phyloP scores from a whole-genome alignment of 495 filamentous ascomycete species.

The Penicillium tannophilum region DNA sequence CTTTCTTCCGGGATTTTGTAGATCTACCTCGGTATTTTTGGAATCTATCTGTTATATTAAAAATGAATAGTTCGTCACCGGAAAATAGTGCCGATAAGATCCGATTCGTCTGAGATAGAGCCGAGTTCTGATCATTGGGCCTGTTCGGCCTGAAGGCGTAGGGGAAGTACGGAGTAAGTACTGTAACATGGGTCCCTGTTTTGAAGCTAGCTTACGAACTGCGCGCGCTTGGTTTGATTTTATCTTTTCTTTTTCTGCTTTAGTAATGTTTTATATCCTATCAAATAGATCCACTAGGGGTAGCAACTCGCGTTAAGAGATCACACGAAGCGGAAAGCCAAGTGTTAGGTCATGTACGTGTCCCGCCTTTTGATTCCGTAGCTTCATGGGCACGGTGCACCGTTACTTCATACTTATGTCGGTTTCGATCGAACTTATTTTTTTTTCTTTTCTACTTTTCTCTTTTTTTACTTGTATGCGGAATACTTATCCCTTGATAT shows the following conservation, averaged over 20 bases:
- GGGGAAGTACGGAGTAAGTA: no score
- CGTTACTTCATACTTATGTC: conserved; percentile 1
- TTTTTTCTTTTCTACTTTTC: conserved; percentile 2
- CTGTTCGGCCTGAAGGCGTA: neutral
- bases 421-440: neutral
- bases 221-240: neutral
- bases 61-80: no score
- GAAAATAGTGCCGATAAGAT: neutral
- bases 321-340: no score
- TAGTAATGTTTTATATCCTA: neutral
- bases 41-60: no score
- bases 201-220: neutral
- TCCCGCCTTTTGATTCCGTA: neutral
- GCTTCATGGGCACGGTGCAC: conserved; percentile 3
- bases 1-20: neutral
- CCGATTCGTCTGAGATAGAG: conserved; percentile 11
- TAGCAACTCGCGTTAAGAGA: neutral
- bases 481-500: neutral
- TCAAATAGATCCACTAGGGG: no score
- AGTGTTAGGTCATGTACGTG: neutral
- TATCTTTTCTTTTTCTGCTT: neutral
- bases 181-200: no score
- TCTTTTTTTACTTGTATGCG: neutral
- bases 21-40: neutral
- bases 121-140: neutral